Conservation (phyloP, 2,329 filamentous ascomycete species). For the Talaromyces sp. region DNA sequence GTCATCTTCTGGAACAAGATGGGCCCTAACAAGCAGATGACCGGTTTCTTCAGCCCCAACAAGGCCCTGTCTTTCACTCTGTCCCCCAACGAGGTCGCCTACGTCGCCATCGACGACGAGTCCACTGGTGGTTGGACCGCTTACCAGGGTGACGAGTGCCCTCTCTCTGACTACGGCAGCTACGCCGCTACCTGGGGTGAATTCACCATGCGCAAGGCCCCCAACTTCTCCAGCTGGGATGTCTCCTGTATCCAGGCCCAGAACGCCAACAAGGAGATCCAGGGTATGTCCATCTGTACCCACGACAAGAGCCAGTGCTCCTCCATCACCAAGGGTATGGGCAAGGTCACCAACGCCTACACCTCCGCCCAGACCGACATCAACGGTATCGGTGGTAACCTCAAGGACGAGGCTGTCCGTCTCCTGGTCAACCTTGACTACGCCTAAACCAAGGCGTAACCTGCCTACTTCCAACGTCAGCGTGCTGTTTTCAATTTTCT, state of each 20-base stretch:
- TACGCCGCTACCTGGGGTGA: constrained; percentile 47
- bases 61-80: constrained; percentile 38
- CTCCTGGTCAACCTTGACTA: constrained; percentile 37
- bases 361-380: constrained; percentile 28
- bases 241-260: constrained; percentile 45
- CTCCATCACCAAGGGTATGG: constrained; percentile 28
- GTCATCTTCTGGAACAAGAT: constrained; percentile 47
- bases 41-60: constrained; percentile 39
- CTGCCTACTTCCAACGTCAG: constrained; percentile 4
- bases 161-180: constrained; percentile 30
- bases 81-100: constrained; percentile 33
- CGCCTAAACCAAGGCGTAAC: constrained; percentile 12
- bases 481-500: constrained; percentile 13
- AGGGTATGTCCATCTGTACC: constrained; percentile 43
- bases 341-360: constrained; percentile 37
- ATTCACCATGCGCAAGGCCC: constrained; percentile 42
- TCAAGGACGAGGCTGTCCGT: constrained; percentile 32
- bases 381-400: constrained; percentile 34
- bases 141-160: constrained; percentile 23
- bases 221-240: constrained; percentile 41
- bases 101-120: constrained; percentile 42
- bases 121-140: constrained; percentile 43
- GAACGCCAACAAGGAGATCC: constrained; percentile 27
- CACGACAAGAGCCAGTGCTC: constrained; percentile 34
- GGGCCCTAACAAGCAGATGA: constrained; percentile 34